Evolutionary conservation across 2,329 filamentous ascomycete species (phyloP).

Genomic region (Neocucurbitaria cava): DNA sequence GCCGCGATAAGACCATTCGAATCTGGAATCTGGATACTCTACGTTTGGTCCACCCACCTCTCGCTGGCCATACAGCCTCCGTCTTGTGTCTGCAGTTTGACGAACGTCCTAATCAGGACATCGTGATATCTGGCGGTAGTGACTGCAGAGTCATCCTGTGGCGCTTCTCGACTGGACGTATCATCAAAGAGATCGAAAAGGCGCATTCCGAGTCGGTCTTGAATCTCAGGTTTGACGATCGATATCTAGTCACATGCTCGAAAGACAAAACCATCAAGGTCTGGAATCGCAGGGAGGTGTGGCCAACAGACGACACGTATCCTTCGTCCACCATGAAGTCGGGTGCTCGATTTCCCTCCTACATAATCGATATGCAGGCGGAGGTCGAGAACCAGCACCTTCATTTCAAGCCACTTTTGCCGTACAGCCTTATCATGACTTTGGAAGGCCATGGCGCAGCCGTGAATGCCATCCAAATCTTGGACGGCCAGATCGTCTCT

Average conservation of each 20-base stretch:
- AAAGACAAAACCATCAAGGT: slow-evolving; percentile 98
- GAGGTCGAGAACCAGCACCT: slow-evolving; percentile 46
- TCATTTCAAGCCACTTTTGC: slow-evolving; percentile 63
- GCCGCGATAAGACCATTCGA: slow-evolving; percentile 83
- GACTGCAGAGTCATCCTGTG: slow-evolving; percentile 91
- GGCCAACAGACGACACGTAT: slow-evolving; percentile 49
- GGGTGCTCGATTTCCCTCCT: slow-evolving; percentile 57
- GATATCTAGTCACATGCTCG: slow-evolving; percentile 93
- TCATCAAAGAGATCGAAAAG: slow-evolving; percentile 74
- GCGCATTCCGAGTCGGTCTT: slow-evolving; percentile 92
- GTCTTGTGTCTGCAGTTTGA: slow-evolving; percentile 97
- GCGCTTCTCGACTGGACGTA: slow-evolving; percentile 88
- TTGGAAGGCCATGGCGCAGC: slow-evolving; percentile 87
- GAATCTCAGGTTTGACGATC: slow-evolving; percentile 89
- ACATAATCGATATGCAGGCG: slow-evolving; percentile 60
- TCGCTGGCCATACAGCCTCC: slow-evolving; percentile 80
- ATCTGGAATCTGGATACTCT: slow-evolving; percentile 89
- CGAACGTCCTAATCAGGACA: slow-evolving; percentile 81
- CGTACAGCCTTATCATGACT: slow-evolving; percentile 79
- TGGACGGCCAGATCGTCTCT: slow-evolving; percentile 85
- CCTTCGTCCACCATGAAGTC: slow-evolving; percentile 50
- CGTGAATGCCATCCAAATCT: slow-evolving; percentile 94
- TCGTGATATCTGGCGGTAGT: slow-evolving; percentile 95
- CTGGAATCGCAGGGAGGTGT: slow-evolving; percentile 74
- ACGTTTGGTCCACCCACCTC: slow-evolving; percentile 74